Evolutionary conservation across 169 alveolate genomes (phyloP).

Genomic region (Cryptosporidium tyzzeri): DNA sequence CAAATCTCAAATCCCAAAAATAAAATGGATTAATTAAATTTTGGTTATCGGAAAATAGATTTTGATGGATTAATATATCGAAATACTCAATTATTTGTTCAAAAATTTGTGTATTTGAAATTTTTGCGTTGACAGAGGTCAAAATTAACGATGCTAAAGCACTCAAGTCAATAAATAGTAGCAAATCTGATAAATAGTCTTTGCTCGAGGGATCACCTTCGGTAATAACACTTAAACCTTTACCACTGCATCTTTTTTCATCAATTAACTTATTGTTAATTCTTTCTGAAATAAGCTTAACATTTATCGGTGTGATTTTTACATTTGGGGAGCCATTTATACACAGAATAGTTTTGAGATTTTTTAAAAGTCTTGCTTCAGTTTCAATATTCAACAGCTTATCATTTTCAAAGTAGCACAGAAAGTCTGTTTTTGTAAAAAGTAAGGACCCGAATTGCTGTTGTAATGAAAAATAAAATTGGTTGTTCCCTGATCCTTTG

Average conservation of each 20-base stretch:
- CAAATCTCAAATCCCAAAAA: slow-evolving; percentile 44
- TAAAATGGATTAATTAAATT: slow-evolving; percentile 4
- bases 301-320: slow-evolving; percentile 7
- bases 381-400: not conserved
- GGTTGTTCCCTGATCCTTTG: slow-evolving; percentile 54
- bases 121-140: no score
- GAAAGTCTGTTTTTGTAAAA: slow-evolving; percentile 25
- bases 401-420: slow-evolving; percentile 44
- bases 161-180: slow-evolving; percentile 5
- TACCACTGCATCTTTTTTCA: not conserved
- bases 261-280: not conserved
- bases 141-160: not conserved
- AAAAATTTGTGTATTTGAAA: not conserved
- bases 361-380: slow-evolving; percentile 1
- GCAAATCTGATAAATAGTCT: not conserved
- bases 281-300: not conserved
- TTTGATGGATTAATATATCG: slow-evolving; percentile 36
- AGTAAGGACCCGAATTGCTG: slow-evolving; percentile 19
- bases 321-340: slow-evolving; percentile 53
- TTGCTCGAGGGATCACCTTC: not conserved
- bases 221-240: not conserved
- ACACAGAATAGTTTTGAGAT: slow-evolving; percentile 17
- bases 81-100: slow-evolving; percentile 58
- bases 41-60: not conserved
- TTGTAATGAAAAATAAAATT: slow-evolving; percentile 39